Evolutionary conservation across 2,329 filamentous ascomycete species (phyloP).

Genomic region (Pseudogymnoascus destructans): DNA sequence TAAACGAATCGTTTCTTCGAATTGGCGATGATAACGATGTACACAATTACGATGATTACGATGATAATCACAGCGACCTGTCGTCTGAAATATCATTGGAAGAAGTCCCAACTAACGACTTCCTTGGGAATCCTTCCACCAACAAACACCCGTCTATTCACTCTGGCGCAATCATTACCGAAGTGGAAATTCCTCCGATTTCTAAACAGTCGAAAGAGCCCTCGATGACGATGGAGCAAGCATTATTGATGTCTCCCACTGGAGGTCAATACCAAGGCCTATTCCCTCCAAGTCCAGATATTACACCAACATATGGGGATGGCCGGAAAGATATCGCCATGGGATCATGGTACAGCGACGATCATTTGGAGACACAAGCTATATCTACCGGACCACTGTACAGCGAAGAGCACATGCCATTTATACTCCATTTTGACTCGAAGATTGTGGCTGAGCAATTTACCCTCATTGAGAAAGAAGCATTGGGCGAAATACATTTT

Average conservation of each 20-base stretch:
- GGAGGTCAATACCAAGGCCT: slow-evolving; percentile 13
- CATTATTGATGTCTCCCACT: slow-evolving; percentile 33
- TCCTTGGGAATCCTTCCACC: slow-evolving; percentile 21
- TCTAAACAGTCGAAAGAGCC: slow-evolving; percentile 29
- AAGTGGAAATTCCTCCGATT: slow-evolving; percentile 18
- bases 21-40: slow-evolving; percentile 14
- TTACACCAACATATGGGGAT: slow-evolving; percentile 19
- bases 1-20: slow-evolving; percentile 27
- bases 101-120: slow-evolving; percentile 26
- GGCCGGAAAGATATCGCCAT: not conserved
- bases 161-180: slow-evolving; percentile 19
- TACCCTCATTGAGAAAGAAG: slow-evolving; percentile 75
- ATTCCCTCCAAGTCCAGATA: slow-evolving; percentile 23
- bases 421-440: slow-evolving; percentile 70
- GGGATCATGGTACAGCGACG: slow-evolving; percentile 4
- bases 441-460: slow-evolving; percentile 70
- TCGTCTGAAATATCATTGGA: slow-evolving; percentile 50
- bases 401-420: slow-evolving; percentile 48
- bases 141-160: slow-evolving; percentile 26
- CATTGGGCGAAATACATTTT: slow-evolving; percentile 77
- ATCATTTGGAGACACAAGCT: not conserved
- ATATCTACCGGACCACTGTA: not conserved
- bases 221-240: slow-evolving; percentile 36
- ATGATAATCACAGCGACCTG: slow-evolving; percentile 37
- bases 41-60: slow-evolving; percentile 10